Conservation (phyloP, 768 basidiomycete species). For the Neoboletus brunneissimus region DNA sequence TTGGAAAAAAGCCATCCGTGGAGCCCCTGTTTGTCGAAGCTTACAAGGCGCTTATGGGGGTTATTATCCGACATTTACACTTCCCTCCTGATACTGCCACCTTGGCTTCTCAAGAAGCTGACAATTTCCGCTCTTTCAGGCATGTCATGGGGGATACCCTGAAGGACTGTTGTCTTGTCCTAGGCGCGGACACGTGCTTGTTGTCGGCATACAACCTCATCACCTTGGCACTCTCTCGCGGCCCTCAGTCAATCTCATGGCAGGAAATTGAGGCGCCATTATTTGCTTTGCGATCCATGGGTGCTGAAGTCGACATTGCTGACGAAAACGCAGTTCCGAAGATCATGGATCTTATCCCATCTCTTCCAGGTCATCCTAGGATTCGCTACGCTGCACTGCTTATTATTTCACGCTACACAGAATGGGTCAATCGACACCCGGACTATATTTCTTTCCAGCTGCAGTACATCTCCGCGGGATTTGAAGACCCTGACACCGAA, state of each 20-base stretch:
- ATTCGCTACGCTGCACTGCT: conserved; percentile 95
- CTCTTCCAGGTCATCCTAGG: conserved; percentile 82
- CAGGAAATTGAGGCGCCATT: conserved; percentile 97
- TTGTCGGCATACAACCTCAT: conserved; percentile 79
- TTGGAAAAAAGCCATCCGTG: conserved; percentile 72
- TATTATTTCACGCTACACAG: conserved; percentile 93
- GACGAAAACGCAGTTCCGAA: conserved; percentile 90
- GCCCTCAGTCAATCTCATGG: conserved; percentile 66
- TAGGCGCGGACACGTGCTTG: conserved; percentile 84
- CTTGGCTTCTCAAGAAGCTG: conserved; percentile 79
- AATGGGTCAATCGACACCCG: conserved; percentile 92
- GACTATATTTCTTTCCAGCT: conserved; percentile 82
- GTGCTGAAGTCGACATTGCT: conserved; percentile 80
- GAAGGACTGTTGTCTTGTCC: conserved; percentile 95
- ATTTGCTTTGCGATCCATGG: conserved; percentile 98
- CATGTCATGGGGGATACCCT: conserved; percentile 99
- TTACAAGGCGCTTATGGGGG: conserved; percentile 77
- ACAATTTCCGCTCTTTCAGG: conserved; percentile 91
- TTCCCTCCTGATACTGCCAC: conserved; percentile 74
- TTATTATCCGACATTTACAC: conserved; percentile 87
- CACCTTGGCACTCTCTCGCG: conserved; percentile 63
- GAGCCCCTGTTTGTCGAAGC: conserved; percentile 78
- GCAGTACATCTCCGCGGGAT: conserved; percentile 89
- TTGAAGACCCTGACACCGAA: conserved; percentile 74
- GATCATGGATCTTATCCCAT: conserved; percentile 92